Percentiles rank a stretch among this genome's conserved stretches.
phyloP scores from a whole-genome alignment of 768 basidiomycete genomes.

The Multifurca ochricompacta region DNA sequence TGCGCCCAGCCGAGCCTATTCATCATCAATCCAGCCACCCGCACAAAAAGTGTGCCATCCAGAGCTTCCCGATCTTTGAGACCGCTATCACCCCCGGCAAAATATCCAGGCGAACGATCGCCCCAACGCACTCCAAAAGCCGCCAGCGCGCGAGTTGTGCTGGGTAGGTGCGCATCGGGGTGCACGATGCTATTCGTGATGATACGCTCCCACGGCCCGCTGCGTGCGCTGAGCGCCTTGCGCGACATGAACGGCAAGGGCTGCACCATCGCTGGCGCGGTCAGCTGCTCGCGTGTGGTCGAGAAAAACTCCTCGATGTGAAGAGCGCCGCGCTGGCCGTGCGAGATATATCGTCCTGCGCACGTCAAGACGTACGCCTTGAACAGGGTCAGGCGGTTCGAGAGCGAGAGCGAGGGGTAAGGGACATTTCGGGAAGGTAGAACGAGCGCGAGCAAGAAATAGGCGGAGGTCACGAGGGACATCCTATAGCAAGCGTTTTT shows the following conservation, averaged over 20 bases:
- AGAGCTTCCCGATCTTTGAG: slow-evolving; percentile 44
- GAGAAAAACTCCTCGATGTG: slow-evolving; percentile 44
- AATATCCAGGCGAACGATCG: slow-evolving; percentile 29
- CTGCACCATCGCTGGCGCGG: slow-evolving; percentile 23
- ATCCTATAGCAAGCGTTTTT: too few species aligned
- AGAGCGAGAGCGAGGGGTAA: slow-evolving; percentile 25
- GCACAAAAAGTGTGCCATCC: slow-evolving; percentile 59
- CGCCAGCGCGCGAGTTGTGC: slow-evolving; percentile 42
- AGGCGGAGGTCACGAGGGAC: slow-evolving; percentile 57
- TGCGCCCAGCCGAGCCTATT: slow-evolving; percentile 24
- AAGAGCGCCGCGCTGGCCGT: slow-evolving; percentile 45
- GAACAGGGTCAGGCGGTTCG: slow-evolving; percentile 46
- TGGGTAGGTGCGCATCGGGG: slow-evolving; percentile 50
- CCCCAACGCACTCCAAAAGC: slow-evolving; percentile 42
- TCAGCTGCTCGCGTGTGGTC: slow-evolving; percentile 15
- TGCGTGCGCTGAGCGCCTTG: slow-evolving; percentile 9
- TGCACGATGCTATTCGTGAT: slow-evolving; percentile 46
- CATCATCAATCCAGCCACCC: slow-evolving; percentile 45
- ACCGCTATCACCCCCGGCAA: slow-evolving; percentile 23
- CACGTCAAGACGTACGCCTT: slow-evolving; percentile 46
- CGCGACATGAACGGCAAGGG: slow-evolving; percentile 14
- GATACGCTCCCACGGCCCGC: slow-evolving; percentile 46
- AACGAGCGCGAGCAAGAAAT: slow-evolving; percentile 50
- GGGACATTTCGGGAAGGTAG: slow-evolving; percentile 26
- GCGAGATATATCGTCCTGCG: slow-evolving; percentile 50